Evolutionary conservation across 768 basidiomycete species (phyloP).

Genomic region (Gymnopilus junonius): DNA sequence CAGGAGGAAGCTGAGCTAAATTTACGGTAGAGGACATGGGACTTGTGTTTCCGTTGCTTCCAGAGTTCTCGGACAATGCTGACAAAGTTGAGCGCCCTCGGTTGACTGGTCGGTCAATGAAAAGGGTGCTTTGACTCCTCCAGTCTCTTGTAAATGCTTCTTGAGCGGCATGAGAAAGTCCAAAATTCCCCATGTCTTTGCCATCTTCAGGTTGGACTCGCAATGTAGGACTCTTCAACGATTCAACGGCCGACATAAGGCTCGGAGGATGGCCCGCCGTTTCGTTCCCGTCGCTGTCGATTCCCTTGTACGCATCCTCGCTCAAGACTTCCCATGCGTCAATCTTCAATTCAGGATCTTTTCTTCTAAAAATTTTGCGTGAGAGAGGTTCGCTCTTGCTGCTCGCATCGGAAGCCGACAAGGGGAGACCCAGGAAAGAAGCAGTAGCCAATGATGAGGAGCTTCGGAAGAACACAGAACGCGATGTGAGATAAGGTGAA

Average conservation of each 20-base stretch:
- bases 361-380: conserved; percentile 46
- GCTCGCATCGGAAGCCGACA: conserved; percentile 28
- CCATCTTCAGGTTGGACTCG: not conserved
- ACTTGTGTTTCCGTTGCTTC: conserved; percentile 14
- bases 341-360: conserved; percentile 36
- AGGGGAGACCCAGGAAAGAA: conserved; percentile 38
- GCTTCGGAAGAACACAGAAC: conserved; percentile 45
- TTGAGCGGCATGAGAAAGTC: not conserved
- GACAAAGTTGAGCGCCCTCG: conserved; percentile 16
- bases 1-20: conserved; percentile 17
- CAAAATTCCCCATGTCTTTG: not conserved
- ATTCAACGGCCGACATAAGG: conserved; percentile 30
- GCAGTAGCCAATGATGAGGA: conserved; percentile 49
- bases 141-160: conserved; percentile 29
- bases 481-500: conserved; percentile 35
- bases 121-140: conserved; percentile 30
- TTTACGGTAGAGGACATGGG: not conserved
- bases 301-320: conserved; percentile 17
- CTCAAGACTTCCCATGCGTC: conserved; percentile 53
- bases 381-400: conserved; percentile 36
- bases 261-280: conserved; percentile 24
- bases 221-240: conserved; percentile 16
- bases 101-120: conserved; percentile 26
- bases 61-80: conserved; percentile 5
- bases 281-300: conserved; percentile 14